Evolutionary conservation across 305 asterid species (phyloP).

Genomic region (Fraxinus angustifolia): DNA sequence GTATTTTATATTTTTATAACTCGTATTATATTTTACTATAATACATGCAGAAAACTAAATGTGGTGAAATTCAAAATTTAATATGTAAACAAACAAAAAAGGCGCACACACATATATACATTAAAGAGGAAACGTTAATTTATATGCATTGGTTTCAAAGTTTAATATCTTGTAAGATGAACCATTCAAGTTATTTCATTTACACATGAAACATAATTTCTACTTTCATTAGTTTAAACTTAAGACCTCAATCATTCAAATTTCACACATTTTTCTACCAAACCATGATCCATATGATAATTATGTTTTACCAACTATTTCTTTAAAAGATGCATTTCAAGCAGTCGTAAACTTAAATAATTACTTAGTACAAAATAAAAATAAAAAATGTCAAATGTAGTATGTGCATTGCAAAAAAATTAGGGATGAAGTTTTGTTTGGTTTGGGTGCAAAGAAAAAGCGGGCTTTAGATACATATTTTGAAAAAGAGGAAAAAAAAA

Average conservation of each 20-base stretch:
- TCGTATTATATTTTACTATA: neutral
- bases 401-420: neutral
- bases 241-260: neutral
- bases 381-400: neutral
- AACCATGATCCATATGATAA: neutral
- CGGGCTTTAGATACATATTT: neutral
- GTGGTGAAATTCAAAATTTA: neutral
- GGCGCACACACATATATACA: neutral
- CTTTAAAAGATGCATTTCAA: neutral
- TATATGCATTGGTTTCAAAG: neutral
- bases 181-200: neutral
- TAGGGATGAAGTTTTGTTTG: neutral
- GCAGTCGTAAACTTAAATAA: neutral
- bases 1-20: neutral
- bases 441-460: neutral
- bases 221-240: neutral
- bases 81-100: neutral
- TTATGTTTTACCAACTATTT: neutral
- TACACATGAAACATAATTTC: neutral
- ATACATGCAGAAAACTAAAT: neutral
- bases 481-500: neutral
- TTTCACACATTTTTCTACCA: neutral
- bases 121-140: neutral
- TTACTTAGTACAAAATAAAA: neutral
- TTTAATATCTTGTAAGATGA: neutral